These are phyloP conservation scores for Durusdinium trenchii DNA, from an alignment of 73 alveolate species.

Conservation along the genomic window DNA sequence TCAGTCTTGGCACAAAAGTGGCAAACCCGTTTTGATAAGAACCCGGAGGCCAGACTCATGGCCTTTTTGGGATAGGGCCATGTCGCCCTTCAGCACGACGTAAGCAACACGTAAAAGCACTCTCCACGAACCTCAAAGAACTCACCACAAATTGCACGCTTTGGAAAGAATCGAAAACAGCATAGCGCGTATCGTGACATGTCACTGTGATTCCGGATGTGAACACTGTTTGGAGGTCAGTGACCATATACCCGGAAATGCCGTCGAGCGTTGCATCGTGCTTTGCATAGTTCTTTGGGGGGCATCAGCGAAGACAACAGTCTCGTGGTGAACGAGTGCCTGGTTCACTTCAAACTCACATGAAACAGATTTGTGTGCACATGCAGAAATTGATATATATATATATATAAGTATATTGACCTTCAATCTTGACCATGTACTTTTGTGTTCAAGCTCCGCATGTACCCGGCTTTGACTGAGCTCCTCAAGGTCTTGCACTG, in stretches of 20 bases:
- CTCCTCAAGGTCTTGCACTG: no score
- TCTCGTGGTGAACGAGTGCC: slow-evolving; percentile 25
- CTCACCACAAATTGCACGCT: neutral
- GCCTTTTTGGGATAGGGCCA: neutral
- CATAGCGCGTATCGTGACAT: neutral
- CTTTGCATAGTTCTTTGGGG: neutral
- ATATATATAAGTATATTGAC: no score
- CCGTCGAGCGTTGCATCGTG: neutral
- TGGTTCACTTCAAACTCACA: no score
- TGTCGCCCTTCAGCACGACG: slow-evolving; percentile 11
- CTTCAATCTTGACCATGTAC: no score
- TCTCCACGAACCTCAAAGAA: neutral
- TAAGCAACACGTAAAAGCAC: neutral
- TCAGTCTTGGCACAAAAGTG: neutral
- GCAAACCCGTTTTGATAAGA: neutral
- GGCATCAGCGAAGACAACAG: neutral
- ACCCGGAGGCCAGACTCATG: neutral
- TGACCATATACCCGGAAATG: neutral
- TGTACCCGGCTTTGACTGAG: no score
- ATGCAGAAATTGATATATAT: no score
- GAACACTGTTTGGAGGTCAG: neutral
- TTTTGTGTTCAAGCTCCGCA: no score
- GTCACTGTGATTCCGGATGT: neutral
- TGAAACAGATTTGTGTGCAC: no score
- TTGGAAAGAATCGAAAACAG: neutral